Base-by-base conservation (phyloP, 1,284 basidiomycete genomes). In the Athelia psychrophila region DNA sequence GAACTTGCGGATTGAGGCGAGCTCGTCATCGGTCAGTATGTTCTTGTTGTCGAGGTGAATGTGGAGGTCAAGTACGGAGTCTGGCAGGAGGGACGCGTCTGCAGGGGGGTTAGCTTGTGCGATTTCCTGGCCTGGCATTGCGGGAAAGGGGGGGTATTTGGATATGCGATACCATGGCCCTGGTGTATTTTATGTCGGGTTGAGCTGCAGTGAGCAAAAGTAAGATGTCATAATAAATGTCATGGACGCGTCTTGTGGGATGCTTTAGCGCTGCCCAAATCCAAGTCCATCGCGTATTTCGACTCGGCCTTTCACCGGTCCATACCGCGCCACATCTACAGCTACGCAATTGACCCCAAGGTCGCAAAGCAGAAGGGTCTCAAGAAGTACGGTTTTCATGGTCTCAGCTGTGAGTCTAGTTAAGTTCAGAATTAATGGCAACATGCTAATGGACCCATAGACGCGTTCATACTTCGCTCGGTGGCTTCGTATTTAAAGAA, bases 341-440 rank as follows among this genome's bases (percentile, higher is more conserved):
- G 81, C 46, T 94, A 93, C 63, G 81, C 91, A 0, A 86, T 95
- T 49, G 76, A 88, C 51, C 82, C 79, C 51, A 70, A 78, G 5
- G 67, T 85, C 18, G 84, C 87, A 0, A 70, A 76, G 51, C 69
- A 81, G 35, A 77, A 79, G 2, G 88, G 89, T 1, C 73, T 95
- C 44, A 83, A 83, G 61, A 93, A 93, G 68, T 95, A 94, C 63
- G 93, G 93, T 23, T 94, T 94, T 68, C 93, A 95, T 60, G 93
- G 93, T 3, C 71, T 86, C 33, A 12, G 18, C 33, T 12, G 33
- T 18, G 33, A n/a, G n/a, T n/a, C n/a, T n/a, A n/a, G n/a, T n/a
- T n/a, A n/a, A n/a, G n/a, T n/a, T n/a, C n/a, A n/a, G n/a, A n/a
- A n/a, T n/a, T n/a, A n/a, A n/a, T n/a, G n/a, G n/a, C 27, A 6